Evolutionary conservation across 805 yeast genomes (phyloP), one percentile per base, ranked within the genome.

Genomic region (Lipomyces orientalis): DNA sequence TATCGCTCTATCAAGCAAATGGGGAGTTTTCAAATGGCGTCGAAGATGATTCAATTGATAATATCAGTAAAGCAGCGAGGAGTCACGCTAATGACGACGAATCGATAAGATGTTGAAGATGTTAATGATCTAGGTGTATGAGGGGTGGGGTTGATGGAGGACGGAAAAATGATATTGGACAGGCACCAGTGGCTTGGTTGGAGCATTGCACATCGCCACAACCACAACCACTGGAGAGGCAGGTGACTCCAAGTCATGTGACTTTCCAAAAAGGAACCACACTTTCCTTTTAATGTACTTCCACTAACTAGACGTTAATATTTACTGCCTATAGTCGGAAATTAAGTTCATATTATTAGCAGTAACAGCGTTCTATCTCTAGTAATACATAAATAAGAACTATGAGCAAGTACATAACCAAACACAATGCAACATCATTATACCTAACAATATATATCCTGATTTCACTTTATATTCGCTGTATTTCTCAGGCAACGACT

Each of bases 41-140:
- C 12, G 56, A 14, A 2, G 22, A 35, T 49, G 55, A 25, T 56
- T 37, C 49, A 33, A 19, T 19, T 14, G 49, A 31, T 8, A 33
- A 19, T n/a, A 8, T 35, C 39, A 35, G 49, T 43, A n/a, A 25
- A 34, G 55, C 14, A 35, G 55, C 8, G 49, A 56, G 52, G 51
- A 56, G 57, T 22, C 56, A 57, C 60, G 19, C 49, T 43, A 16
- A 43, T 43, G 22, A 16, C 22, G n/a, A 16, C 16, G 49, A 22
- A 43, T 16, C n/a, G n/a, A 43, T 43, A 43, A 25, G 29, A 25
- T 25, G 29, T 25, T 25, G 29, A 25, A 25, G 29, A 25, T 25
- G 29, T 2, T 25, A 25, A 3, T 25, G 29, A 25, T 25, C 29
- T 25, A 25, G 3, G 29, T 3, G 29, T 37, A 37, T 37, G 43